Conservation (phyloP, 2,329 filamentous ascomycete species). For the Sarocladium brachiariae region DNA sequence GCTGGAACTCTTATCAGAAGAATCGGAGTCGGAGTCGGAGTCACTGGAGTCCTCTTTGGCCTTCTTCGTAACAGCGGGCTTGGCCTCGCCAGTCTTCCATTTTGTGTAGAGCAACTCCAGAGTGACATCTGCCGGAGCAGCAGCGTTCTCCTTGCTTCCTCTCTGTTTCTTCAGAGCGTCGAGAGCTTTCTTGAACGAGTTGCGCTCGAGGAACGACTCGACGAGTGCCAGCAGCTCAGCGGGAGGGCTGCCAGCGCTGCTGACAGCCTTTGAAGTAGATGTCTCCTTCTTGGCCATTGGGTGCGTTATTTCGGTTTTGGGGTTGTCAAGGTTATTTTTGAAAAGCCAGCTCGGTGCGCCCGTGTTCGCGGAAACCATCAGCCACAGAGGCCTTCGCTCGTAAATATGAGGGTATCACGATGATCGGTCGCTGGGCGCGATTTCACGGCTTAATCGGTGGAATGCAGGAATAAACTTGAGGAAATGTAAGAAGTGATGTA, state of each 20-base stretch:
- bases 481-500: too few relatives aligned
- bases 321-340: conserved; percentile 30
- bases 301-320: conserved; percentile 15
- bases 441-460: background rate
- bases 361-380: conserved; percentile 26
- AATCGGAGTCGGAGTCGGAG: conserved; percentile 15
- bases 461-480: background rate
- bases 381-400: conserved; percentile 11
- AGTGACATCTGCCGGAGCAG: conserved; percentile 25
- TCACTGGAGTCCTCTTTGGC: conserved; percentile 15
- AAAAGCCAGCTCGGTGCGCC: conserved; percentile 36
- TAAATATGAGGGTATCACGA: conserved; percentile 1
- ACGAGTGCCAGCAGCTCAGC: conserved; percentile 60
- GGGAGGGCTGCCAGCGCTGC: conserved; percentile 32
- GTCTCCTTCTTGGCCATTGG: conserved; percentile 29
- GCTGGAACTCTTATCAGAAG: conserved; percentile 14
- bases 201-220: conserved; percentile 57
- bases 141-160: conserved; percentile 33
- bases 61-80: conserved; percentile 17
- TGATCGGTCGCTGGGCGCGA: background rate
- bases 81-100: conserved; percentile 35
- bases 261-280: conserved; percentile 16
- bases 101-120: conserved; percentile 44
- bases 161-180: conserved; percentile 58
- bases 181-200: conserved; percentile 57